Evolutionary conservation across 306 rosid species (phyloP).

Genomic region (Inga oerstediana): DNA sequence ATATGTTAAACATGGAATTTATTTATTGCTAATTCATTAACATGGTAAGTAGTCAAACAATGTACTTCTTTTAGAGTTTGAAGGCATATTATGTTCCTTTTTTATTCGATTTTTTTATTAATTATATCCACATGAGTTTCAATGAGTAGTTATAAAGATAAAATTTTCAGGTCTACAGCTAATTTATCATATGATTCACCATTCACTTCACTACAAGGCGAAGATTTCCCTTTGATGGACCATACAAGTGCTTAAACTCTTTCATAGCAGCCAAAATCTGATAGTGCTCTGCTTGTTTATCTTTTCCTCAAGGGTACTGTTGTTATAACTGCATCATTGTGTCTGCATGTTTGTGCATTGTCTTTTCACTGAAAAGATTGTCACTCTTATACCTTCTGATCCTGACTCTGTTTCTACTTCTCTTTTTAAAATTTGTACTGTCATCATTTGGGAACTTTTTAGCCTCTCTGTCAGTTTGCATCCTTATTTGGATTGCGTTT

Average conservation of each 20-base stretch:
- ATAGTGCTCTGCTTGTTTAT: background rate
- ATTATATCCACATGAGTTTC: background rate
- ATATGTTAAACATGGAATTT: background rate
- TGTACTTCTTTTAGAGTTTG: conserved; percentile 21
- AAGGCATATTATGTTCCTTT: background rate
- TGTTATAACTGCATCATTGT: background rate
- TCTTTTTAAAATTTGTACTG: background rate
- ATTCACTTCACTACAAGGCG: background rate
- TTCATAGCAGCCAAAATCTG: background rate
- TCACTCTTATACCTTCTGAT: background rate
- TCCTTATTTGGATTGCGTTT: background rate
- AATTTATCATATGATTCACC: background rate
- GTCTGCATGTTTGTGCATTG: background rate
- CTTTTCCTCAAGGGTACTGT: background rate
- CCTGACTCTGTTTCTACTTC: background rate
- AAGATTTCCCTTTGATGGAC: background rate
- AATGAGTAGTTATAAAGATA: background rate
- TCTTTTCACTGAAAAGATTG: background rate
- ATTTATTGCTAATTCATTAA: background rate
- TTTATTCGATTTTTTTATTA: background rate
- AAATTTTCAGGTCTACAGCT: background rate
- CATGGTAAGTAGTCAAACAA: background rate
- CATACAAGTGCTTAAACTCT: background rate
- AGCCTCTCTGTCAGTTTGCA: background rate
- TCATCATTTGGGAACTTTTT: background rate